Evolutionary conservation across 2,329 filamentous ascomycete genomes (phyloP).

Genomic region (Hypoxylon sp.): DNA sequence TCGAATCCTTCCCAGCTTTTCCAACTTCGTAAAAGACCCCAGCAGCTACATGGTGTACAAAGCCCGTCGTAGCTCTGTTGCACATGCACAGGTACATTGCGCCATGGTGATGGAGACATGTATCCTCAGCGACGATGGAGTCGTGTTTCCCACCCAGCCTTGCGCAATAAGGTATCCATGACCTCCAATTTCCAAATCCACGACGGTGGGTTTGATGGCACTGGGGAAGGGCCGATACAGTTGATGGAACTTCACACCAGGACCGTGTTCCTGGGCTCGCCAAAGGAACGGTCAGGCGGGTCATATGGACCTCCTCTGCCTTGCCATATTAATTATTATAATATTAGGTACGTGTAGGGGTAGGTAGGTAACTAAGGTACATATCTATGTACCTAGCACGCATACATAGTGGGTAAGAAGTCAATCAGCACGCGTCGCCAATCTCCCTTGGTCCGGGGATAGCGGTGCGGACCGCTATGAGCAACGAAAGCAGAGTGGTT

Average conservation of each 20-base stretch:
- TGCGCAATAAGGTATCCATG: constrained; percentile 8
- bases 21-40: constrained; percentile 15
- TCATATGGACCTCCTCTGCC: constrained; percentile 6
- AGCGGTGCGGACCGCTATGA: constrained; percentile 4
- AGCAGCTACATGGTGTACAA: neutral
- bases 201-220: constrained; percentile 24
- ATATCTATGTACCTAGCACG: too few species aligned
- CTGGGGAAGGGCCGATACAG: constrained; percentile 36
- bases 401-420: constrained; percentile 10
- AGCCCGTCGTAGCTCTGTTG: neutral
- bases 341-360: neutral
- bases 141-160: neutral
- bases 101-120: constrained; percentile 5
- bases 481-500: constrained; percentile 7
- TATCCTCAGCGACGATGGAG: constrained; percentile 9
- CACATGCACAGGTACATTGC: neutral
- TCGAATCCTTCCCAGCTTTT: constrained; percentile 7
- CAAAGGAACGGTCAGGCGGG: constrained; percentile 6
- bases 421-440: constrained; percentile 21
- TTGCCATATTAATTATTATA: constrained; percentile 3
- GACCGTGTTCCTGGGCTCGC: constrained; percentile 31
- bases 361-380: too few species aligned
- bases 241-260: constrained; percentile 24
- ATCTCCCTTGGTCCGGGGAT: constrained; percentile 29
- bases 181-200: constrained; percentile 21